A percentile compares a stretch with the other conserved stretches of the same genome.
phyloP scores from a whole-genome alignment of 345 rosid species.

The Raphanus sativus region DNA sequence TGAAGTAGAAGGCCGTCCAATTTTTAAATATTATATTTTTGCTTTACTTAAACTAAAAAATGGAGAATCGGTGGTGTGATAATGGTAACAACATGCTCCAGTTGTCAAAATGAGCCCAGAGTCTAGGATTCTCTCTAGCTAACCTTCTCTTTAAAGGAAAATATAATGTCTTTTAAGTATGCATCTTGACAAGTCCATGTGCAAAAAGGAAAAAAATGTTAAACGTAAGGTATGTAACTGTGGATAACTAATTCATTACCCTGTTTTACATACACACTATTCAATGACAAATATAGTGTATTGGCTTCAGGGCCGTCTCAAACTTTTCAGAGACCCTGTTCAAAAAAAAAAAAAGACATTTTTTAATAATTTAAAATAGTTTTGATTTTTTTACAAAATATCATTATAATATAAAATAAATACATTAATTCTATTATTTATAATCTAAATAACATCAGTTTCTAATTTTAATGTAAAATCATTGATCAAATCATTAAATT shows the following conservation, averaged over 20 bases:
- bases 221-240: background rate
- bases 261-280: background rate
- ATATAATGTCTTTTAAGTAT: constrained; percentile 23
- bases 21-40: background rate
- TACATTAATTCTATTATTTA: no score
- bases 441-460: no score
- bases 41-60: background rate
- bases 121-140: constrained; percentile 33
- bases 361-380: no score
- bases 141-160: constrained; percentile 1
- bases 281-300: background rate
- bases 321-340: no score
- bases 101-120: constrained; percentile 40
- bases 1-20: constrained; percentile 34
- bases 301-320: no score
- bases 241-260: background rate
- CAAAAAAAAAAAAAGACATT: no score
- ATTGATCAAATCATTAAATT: no score
- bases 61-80: constrained; percentile 33
- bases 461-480: no score
- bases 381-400: no score
- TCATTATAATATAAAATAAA: no score
- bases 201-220: background rate
- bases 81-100: constrained; percentile 41
- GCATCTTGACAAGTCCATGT: constrained; percentile 33